These are phyloP conservation scores for Phytopythium chamaehyphon DNA, from an alignment of 352 stramenopile genomes.

Conservation along the genomic window DNA sequence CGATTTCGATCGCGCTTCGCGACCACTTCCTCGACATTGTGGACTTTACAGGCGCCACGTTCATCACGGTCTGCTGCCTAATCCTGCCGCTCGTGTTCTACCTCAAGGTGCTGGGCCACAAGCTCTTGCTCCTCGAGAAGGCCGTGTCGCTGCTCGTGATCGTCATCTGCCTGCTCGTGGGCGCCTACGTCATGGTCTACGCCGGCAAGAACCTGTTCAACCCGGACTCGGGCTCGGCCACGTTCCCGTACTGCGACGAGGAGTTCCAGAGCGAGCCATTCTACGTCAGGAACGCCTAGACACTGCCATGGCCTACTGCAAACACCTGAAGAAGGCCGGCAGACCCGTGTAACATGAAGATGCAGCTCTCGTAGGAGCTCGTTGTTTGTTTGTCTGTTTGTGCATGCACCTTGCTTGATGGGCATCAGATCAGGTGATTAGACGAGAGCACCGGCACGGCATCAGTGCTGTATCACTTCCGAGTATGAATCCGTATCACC, in stretches of 20 bases:
- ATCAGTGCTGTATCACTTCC: too few relatives aligned
- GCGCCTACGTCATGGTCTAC: conserved; percentile 16
- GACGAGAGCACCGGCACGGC: too few relatives aligned
- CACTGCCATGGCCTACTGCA: too few relatives aligned
- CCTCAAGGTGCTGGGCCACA: conserved; percentile 14
- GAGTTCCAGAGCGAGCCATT: conserved; percentile 10
- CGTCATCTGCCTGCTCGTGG: conserved; percentile 14
- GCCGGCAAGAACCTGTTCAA: conserved; percentile 11
- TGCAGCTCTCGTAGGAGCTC: too few relatives aligned
- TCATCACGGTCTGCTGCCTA: conserved; percentile 19
- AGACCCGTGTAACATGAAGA: too few relatives aligned
- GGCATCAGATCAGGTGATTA: too few relatives aligned
- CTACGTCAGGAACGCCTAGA: conserved; percentile 12
- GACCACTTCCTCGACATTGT: conserved; percentile 17
- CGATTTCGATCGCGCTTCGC: conserved; percentile 6
- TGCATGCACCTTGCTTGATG: too few relatives aligned
- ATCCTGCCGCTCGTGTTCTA: conserved; percentile 27
- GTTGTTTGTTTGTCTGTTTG: too few relatives aligned
- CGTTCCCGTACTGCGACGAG: conserved; percentile 12
- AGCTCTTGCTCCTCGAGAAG: conserved; percentile 22
- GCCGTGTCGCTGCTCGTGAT: conserved; percentile 12
- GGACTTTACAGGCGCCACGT: conserved; percentile 26
- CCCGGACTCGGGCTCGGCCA: conserved; percentile 5
- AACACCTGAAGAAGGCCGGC: too few relatives aligned
- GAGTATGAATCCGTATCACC: too few relatives aligned